phyloP scores from a whole-genome alignment of 495 filamentous ascomycete species.

The Penicillium dipodomyicola region DNA sequence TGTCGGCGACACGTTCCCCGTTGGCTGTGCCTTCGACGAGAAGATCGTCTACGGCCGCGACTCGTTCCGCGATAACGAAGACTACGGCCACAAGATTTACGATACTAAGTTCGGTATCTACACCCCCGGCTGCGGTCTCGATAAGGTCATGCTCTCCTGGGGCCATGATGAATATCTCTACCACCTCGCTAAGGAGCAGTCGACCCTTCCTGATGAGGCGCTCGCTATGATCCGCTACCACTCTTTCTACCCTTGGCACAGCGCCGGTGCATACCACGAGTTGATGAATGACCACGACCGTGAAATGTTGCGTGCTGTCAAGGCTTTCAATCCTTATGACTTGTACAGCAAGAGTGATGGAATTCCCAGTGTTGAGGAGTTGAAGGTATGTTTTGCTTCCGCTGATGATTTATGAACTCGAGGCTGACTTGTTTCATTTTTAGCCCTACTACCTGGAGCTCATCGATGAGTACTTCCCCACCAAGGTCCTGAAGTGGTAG shows the following conservation, averaged over 20 bases:
- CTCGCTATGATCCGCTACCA: slow-evolving; percentile 91
- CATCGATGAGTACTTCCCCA: slow-evolving; percentile 82
- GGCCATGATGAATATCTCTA: slow-evolving; percentile 93
- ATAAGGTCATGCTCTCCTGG: slow-evolving; percentile 86
- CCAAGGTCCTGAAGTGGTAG: slow-evolving; percentile 75
- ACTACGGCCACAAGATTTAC: slow-evolving; percentile 63
- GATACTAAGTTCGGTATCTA: slow-evolving; percentile 76
- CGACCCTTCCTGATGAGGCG: slow-evolving; percentile 70
- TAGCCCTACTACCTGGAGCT: slow-evolving; percentile 77
- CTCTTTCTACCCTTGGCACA: slow-evolving; percentile 89
- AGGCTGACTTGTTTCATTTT: not conserved
- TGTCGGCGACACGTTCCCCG: slow-evolving; percentile 87
- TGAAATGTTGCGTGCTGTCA: slow-evolving; percentile 73
- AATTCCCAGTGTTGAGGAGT: slow-evolving; percentile 66
- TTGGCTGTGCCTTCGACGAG: slow-evolving; percentile 78
- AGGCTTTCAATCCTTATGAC: slow-evolving; percentile 88
- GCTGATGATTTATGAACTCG: not conserved
- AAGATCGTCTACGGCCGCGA: slow-evolving; percentile 72
- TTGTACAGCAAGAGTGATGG: slow-evolving; percentile 90
- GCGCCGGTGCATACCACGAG: slow-evolving; percentile 68
- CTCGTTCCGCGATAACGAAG: slow-evolving; percentile 70
- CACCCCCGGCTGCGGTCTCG: slow-evolving; percentile 67
- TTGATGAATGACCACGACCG: slow-evolving; percentile 81
- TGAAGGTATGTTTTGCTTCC: slow-evolving; percentile 24
- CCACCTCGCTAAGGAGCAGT: slow-evolving; percentile 76